Conservation (phyloP, 164 flowering plant species). For the Magnolia sinica region DNA sequence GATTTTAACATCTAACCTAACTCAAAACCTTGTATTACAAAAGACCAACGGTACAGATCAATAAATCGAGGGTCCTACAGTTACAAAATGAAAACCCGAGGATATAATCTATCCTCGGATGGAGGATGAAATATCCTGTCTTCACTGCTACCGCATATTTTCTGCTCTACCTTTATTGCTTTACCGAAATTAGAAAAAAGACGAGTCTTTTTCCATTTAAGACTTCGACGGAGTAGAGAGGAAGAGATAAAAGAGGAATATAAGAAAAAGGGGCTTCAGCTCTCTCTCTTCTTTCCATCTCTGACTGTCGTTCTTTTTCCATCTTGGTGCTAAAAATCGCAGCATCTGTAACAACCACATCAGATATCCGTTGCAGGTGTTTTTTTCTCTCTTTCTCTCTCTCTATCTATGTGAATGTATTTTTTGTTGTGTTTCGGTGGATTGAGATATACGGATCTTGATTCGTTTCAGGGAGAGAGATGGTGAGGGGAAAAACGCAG, state of each 20-base stretch:
- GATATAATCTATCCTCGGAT: neutral
- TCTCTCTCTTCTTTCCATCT: neutral
- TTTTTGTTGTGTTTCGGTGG: neutral
- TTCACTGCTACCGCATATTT: neutral
- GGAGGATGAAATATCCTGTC: neutral
- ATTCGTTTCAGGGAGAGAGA: neutral
- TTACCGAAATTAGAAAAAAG: conserved; percentile 3
- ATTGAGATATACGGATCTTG: neutral
- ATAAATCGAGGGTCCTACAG: neutral
- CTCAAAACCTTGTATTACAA: too few species aligned
- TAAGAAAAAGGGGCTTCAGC: neutral
- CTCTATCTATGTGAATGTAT: neutral
- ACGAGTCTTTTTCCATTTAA: neutral
- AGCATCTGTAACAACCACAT: neutral
- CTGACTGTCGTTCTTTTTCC: neutral
- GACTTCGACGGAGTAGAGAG: neutral
- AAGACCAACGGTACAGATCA: too few species aligned
- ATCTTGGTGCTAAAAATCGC: neutral
- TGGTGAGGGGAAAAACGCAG: conserved; percentile 13
- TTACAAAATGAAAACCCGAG: neutral
- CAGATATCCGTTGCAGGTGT: neutral
- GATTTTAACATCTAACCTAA: too few species aligned
- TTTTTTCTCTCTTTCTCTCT: neutral
- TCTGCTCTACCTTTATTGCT: neutral
- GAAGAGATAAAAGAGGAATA: neutral